Base-by-base conservation (phyloP, 352 stramenopile genomes). In the Globisporangium yorkense region DNA sequence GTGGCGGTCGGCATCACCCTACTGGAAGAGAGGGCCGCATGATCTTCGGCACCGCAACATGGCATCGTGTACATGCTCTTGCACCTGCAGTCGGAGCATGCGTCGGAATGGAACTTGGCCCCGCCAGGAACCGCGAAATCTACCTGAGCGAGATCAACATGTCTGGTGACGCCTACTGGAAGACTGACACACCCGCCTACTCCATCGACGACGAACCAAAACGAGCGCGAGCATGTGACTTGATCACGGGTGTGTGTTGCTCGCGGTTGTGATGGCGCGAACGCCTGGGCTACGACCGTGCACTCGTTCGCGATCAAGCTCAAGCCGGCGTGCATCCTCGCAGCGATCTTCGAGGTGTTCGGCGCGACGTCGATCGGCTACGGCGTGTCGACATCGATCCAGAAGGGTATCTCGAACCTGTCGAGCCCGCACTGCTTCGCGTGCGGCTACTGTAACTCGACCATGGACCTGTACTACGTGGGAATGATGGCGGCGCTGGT, bases 1-100 rank as follows among this genome's bases (percentile, higher is more conserved):
- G 74, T 97, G 60, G 95, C 94, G 9, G 92, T 86, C 37, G 96
- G 98, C 63, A 98, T 98, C 63, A 91, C 98, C 46, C 78, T 97
- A 47, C 87, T 97, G 74, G 93, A 98, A 72, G 96, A 98, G 67
- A 84, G 61, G 74, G 72, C n/a, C 68, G 74, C 10, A 59, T 77
- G 48, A 87, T 83, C 54, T 87, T 70, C 47, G 85, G 89, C 35
- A 98, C 72, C 75, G 97, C 24, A 96, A 98, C 68, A 97, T 97
- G 71, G 91, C 18, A 92, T 97, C 62, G 78, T 74, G 27, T 98
- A 97, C 75, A 96, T 87, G 13, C 72, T 98, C 3, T 86, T 88
- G 18, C 80, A 86, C 63, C 77, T 96, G 66, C 88, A 91, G 57
- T 87, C 87, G 0, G 92, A 97, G 62, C 73, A 94, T 35, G 57